Conservation (phyloP, 2,329 filamentous ascomycete species). For the Pseudogymnoascus sp. region DNA sequence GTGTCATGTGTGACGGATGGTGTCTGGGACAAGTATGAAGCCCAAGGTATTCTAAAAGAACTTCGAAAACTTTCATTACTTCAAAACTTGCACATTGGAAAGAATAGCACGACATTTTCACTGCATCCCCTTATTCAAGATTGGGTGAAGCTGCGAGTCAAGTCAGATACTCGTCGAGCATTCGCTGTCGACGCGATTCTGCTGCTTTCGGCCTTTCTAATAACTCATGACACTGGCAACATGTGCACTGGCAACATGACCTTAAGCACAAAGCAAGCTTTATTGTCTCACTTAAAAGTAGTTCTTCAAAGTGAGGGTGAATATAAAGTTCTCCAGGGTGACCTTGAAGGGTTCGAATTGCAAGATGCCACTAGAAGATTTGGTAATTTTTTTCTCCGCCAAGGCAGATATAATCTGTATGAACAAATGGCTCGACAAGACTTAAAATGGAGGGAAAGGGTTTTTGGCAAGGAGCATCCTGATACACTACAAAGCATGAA, state of each 20-base stretch:
- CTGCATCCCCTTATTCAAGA: slow-evolving; percentile 19
- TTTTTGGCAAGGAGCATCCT: too few relatives aligned
- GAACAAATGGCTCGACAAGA: background rate
- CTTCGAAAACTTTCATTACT: slow-evolving; percentile 19
- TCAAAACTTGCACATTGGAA: slow-evolving; percentile 11
- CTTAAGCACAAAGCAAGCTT: background rate
- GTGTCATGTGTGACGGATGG: slow-evolving; percentile 12
- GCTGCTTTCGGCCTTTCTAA: background rate
- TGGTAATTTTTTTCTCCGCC: background rate
- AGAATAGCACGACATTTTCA: slow-evolving; percentile 11
- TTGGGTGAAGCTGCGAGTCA: slow-evolving; percentile 17
- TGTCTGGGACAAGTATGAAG: slow-evolving; percentile 16
- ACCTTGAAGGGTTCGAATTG: background rate
- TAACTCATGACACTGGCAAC: background rate
- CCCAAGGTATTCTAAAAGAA: slow-evolving; percentile 13
- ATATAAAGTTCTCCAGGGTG: background rate
- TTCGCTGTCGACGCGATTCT: background rate
- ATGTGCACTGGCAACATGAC: background rate
- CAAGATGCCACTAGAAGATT: slow-evolving; percentile 9
- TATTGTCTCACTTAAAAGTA: background rate
- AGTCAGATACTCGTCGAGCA: background rate
- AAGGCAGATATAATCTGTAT: background rate
- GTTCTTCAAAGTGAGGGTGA: background rate
- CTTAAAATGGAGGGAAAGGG: slow-evolving; percentile 10
- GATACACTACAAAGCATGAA: slow-evolving; percentile 20